Evolutionary conservation across 2,329 filamentous ascomycete species (phyloP).

Genomic region (Rutstroemia sp.): DNA sequence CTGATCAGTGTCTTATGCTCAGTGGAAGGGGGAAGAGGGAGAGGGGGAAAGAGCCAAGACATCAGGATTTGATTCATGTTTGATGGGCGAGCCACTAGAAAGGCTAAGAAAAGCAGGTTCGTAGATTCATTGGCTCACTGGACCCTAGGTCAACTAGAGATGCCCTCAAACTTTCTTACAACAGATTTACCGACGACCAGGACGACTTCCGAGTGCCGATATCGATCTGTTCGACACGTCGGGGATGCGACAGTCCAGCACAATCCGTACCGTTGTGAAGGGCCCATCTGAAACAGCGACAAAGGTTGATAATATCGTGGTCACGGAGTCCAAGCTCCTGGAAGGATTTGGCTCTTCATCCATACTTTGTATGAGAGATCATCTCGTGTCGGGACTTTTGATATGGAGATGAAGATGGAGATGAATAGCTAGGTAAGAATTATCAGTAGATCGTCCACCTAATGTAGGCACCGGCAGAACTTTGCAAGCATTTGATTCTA

Average conservation of each 20-base stretch:
- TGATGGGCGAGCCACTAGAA: not conserved
- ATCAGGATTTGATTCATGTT: slow-evolving; percentile 6
- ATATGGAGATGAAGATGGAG: too few species aligned
- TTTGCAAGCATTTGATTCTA: too few species aligned
- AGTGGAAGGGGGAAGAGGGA: not conserved
- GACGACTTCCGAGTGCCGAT: too few species aligned
- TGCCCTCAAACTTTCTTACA: not conserved
- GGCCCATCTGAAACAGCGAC: not conserved
- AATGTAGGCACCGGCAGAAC: too few species aligned
- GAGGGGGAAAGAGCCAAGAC: slow-evolving; percentile 1
- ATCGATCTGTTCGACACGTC: too few species aligned
- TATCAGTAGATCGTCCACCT: too few species aligned
- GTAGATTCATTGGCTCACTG: not conserved
- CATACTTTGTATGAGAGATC: too few species aligned
- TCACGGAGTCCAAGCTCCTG: not conserved
- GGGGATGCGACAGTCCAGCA: not conserved
- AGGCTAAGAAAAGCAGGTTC: not conserved
- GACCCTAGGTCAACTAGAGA: not conserved
- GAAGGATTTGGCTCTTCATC: too few species aligned
- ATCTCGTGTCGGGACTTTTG: too few species aligned
- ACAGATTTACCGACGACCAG: too few species aligned
- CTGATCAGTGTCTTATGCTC: not conserved
- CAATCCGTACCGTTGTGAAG: not conserved
- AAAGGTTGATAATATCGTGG: not conserved
- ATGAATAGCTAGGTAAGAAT: too few species aligned